Conservation (phyloP, 352 stramenopile species). For the Pythium brachiatum region DNA sequence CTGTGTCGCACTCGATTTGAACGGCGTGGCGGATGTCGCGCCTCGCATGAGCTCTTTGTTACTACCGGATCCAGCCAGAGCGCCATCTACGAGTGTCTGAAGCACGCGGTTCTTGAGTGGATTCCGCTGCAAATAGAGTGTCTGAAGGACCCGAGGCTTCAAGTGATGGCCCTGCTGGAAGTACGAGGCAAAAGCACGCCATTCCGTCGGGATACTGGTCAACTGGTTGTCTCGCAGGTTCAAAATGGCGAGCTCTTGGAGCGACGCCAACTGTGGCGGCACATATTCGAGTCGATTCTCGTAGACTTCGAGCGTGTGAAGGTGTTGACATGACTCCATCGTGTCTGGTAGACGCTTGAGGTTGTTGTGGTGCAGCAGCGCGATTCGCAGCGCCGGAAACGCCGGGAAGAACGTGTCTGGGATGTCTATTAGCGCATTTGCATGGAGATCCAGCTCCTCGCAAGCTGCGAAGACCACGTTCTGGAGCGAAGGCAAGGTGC, state of each 20-base stretch:
- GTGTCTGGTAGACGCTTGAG: slow-evolving; percentile 33
- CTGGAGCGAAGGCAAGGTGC: slow-evolving; percentile 15
- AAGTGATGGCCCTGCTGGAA: background rate
- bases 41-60: background rate
- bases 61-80: slow-evolving; percentile 4
- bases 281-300: slow-evolving; percentile 44
- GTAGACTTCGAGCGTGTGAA: slow-evolving; percentile 48
- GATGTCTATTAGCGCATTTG: slow-evolving; percentile 47
- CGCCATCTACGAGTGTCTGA: slow-evolving; percentile 37
- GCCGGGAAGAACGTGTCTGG: slow-evolving; percentile 37
- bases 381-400: slow-evolving; percentile 36
- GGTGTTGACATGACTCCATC: slow-evolving; percentile 29
- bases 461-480: slow-evolving; percentile 31
- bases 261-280: slow-evolving; percentile 24
- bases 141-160: slow-evolving; percentile 31
- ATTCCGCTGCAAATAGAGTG: slow-evolving; percentile 47
- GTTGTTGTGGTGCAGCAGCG: slow-evolving; percentile 43
- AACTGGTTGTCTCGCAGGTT: slow-evolving; percentile 53
- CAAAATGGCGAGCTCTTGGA: slow-evolving; percentile 36
- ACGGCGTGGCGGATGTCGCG: background rate
- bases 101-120: slow-evolving; percentile 36
- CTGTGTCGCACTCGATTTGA: slow-evolving; percentile 24
- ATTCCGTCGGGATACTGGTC: slow-evolving; percentile 40
- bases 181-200: slow-evolving; percentile 42
- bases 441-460: slow-evolving; percentile 41